Base-by-base conservation (phyloP, 441 rosid genomes). In the Corymbia citriodora region DNA sequence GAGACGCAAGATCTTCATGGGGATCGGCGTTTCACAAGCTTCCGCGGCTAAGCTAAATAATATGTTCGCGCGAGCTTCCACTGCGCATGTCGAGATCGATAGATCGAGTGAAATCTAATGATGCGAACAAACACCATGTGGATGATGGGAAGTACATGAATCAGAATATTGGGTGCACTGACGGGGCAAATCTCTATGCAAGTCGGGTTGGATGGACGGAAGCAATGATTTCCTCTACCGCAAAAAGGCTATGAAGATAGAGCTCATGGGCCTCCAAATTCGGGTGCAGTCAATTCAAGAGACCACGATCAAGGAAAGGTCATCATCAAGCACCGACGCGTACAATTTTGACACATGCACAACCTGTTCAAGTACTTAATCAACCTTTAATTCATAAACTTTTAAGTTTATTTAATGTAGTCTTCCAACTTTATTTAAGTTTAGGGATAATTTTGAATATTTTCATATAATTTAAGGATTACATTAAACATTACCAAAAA, bases 1-100 rank as follows among this genome's bases (percentile, higher is more conserved):
- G 82, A 49, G 88, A 83, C 90, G 36, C 31, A 49, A 85, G 90
- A 89, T 89, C 90, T 49, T 82, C 48, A 50, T 33, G 90, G 87
- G 68, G 87, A 74, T 89, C 33, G 29, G 61, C 86, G 74, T 15
- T 55, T 29, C 19, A 29, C 88, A 53, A 85, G 88, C 82, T 68
- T 55, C 63, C 53, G 29, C 57, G 36, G 87, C 29, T 82, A 12
- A 81, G 55, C 63, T 21, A 29, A 29, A 57, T 48, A 36, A 45
- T 55, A 55, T 55, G 49, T 87, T 87, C 70, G 50, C 21, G 70
- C 70, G 63, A 21, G 68, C 88, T 87, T 33, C 45, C 65, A 87
- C 55, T 36, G 49, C 83, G 27, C 10, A 29, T 21, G 85, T 79
- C 52, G 52, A 79, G 88, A 87, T 40, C 33, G 88, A n/a, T 10